phyloP scores from a whole-genome alignment of 257 asterid species.

The Salvia splendens region DNA sequence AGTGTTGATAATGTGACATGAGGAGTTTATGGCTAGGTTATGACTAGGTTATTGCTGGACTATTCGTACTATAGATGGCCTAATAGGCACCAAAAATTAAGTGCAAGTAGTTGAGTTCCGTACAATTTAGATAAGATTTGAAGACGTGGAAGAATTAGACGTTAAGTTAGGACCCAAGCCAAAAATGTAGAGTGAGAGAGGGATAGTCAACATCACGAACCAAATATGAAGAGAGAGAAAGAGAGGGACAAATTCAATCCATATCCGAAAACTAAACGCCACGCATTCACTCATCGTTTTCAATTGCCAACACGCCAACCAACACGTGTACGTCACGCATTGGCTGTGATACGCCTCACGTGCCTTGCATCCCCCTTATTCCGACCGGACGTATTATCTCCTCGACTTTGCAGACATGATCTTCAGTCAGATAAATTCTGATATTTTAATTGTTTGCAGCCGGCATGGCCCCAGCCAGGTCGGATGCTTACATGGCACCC shows the following conservation, averaged over 20 bases:
- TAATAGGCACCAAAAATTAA: background rate
- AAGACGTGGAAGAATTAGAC: constrained; percentile 32
- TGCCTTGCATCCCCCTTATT: constrained; percentile 25
- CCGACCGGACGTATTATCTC: constrained; percentile 34
- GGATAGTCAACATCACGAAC: constrained; percentile 38
- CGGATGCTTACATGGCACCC: background rate
- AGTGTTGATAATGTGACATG: too few species aligned
- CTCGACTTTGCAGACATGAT: constrained; percentile 29
- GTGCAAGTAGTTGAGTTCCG: background rate
- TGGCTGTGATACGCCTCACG: constrained; percentile 35
- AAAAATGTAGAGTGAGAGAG: background rate
- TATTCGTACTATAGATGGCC: too few species aligned
- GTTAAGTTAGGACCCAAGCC: background rate
- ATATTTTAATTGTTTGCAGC: constrained; percentile 13
- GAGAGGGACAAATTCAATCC: constrained; percentile 36
- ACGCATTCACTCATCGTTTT: constrained; percentile 38
- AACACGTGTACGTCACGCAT: constrained; percentile 41
- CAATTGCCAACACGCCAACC: constrained; percentile 32
- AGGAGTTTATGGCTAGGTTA: too few species aligned
- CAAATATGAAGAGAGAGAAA: constrained; percentile 25
- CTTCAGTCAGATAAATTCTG: background rate
- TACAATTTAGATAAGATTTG: constrained; percentile 38
- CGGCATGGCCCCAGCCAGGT: constrained; percentile 10
- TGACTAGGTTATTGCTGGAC: too few species aligned
- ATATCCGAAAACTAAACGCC: constrained; percentile 40